Base-by-base conservation (phyloP, 768 basidiomycete genomes). In the Trametes gibbosa region DNA sequence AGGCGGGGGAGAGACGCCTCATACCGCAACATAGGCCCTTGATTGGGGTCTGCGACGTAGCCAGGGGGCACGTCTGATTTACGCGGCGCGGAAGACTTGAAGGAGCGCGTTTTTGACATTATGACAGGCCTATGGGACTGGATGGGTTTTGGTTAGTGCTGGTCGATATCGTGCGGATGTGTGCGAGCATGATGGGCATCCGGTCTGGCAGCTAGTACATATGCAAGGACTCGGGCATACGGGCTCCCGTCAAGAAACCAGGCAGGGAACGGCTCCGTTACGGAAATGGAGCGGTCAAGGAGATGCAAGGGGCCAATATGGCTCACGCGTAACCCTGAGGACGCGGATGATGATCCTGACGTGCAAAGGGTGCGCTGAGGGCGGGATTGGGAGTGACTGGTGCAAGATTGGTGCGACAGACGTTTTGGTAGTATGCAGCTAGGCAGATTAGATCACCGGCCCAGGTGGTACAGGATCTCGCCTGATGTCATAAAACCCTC, bases 1-100 rank as follows among this genome's bases (percentile, higher is more conserved):
- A 98, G 82, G 29, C 71, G 77, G 2, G 90, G 90, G 0, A 92
- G 76, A 1, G 86, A 86, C 1, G 82, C 80, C 61, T 92, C 86
- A 75, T 81, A 90, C 29, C 86, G 81, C 34, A 91, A 79, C 87
- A 90, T 91, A 1, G 84, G 80, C 0, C 79, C 75, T 10, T 81
- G 84, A n/a, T 75, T 73, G 39, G 79, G 77, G 65, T 90, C 87
- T 48, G 78, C 77, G 32, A 71, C 68, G 70, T 84, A 82, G 46
- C 80, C 80, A 32, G 76, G 72, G 23, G 80, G 79, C 7, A 74
- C 67, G 47, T 73, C 73, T 1, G 74, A 69, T 45, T 62, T 65
- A 52, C 61, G 60, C 3, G 69, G 63, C 1, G 72, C 65, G 55
- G 74, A 73, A 32, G 73, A 62, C 40, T 69, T 73, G 45, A 75